These are phyloP conservation scores for Cylindrodendrum hubeiense DNA, from an alignment of 2,329 filamentous ascomycete genomes.

Conservation along the genomic window DNA sequence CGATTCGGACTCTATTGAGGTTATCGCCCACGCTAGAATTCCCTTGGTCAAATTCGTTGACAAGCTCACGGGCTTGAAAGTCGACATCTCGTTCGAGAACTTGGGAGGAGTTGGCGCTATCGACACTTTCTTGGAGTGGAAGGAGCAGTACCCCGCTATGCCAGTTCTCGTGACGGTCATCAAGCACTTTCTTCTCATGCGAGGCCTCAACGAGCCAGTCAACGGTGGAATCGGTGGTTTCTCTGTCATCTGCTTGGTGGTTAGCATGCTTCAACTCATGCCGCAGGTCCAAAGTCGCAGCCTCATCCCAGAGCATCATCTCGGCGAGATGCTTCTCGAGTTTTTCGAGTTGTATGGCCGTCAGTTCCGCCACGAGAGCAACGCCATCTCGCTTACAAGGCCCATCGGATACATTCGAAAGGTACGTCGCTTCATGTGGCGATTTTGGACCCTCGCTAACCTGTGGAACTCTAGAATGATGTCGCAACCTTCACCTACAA, in stretches of 20 bases:
- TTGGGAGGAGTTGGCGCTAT: conserved; percentile 83
- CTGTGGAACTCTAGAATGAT: conserved; percentile 50
- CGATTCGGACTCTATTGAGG: conserved; percentile 68
- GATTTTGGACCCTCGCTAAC: conserved; percentile 3
- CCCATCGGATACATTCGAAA: conserved; percentile 80
- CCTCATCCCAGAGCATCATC: conserved; percentile 72
- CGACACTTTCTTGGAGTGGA: conserved; percentile 85
- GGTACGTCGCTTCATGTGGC: conserved; percentile 59
- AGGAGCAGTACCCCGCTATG: conserved; percentile 83
- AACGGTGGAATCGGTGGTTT: conserved; percentile 94
- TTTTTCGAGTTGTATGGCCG: conserved; percentile 94
- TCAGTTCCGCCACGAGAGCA: conserved; percentile 76
- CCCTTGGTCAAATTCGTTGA: conserved; percentile 95
- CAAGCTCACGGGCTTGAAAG: conserved; percentile 79
- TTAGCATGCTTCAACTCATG: conserved; percentile 87
- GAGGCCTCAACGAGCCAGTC: conserved; percentile 90
- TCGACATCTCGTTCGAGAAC: conserved; percentile 97
- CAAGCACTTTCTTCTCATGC: conserved; percentile 93
- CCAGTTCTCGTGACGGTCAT: conserved; percentile 86
- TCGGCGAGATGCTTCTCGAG: conserved; percentile 85
- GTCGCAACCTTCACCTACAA: conserved; percentile 65
- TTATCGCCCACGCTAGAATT: conserved; percentile 83
- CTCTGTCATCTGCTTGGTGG: conserved; percentile 92
- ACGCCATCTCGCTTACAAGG: conserved; percentile 82
- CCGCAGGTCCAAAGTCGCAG: conserved; percentile 75